Evolutionary conservation across 371 early-diverging fungal species (phyloP).

Genomic region (Mortierella sp.): DNA sequence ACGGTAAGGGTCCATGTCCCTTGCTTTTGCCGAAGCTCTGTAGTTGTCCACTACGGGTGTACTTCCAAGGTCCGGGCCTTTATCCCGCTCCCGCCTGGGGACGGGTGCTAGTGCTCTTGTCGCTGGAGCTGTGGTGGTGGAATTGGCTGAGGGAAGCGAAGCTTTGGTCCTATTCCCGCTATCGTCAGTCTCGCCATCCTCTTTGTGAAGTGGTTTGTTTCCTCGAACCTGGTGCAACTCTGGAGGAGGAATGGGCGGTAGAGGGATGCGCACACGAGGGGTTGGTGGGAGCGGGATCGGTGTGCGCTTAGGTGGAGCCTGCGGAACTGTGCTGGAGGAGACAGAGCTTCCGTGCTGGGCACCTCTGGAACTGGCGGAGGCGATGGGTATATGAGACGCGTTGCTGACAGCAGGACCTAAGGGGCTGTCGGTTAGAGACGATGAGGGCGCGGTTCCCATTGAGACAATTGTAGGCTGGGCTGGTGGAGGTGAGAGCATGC

Average conservation of each 20-base stretch:
- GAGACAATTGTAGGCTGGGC: conserved; percentile 43
- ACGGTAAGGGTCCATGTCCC: conserved; percentile 42
- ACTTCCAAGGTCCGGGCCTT: conserved; percentile 14
- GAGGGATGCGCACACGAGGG: conserved; percentile 45
- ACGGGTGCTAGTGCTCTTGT: conserved; percentile 15
- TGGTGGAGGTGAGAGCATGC: conserved; percentile 41
- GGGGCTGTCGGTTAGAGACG: conserved; percentile 1
- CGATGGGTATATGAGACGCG: conserved; percentile 11
- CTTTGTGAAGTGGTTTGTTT: conserved; percentile 25
- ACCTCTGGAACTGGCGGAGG: conserved; percentile 9
- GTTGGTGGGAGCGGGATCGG: conserved; percentile 47
- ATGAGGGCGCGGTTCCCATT: conserved; percentile 12
- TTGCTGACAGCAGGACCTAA: neutral
- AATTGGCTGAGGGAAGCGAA: neutral
- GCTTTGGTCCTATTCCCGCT: conserved; percentile 5
- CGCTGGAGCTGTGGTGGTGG: neutral
- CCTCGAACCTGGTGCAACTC: conserved; percentile 43
- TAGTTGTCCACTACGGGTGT: conserved; percentile 21
- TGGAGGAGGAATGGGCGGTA: conserved; percentile 41
- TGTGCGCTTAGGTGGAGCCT: conserved; percentile 19
- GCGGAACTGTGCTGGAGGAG: conserved; percentile 1
- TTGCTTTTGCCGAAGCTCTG: conserved; percentile 18
- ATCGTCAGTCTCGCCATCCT: conserved; percentile 42
- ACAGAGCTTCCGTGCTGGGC: neutral
- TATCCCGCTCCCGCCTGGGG: conserved; percentile 46